phyloP scores from a whole-genome alignment of 345 rosid species.

The Dovyalis caffra region DNA sequence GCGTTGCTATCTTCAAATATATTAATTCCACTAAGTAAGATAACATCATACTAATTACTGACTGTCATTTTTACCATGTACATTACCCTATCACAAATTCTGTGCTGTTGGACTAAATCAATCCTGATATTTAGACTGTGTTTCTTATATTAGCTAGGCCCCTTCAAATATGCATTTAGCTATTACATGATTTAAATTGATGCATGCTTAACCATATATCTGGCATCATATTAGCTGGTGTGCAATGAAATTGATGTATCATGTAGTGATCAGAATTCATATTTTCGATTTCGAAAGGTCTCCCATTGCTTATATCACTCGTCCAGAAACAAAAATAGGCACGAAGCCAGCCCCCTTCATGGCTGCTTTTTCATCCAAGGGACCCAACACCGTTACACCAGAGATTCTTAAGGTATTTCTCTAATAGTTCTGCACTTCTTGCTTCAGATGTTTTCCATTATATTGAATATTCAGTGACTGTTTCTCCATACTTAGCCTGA shows the following conservation, averaged over 20 bases:
- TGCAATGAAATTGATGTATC: no score
- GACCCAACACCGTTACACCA: slow-evolving; percentile 25
- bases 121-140: neutral
- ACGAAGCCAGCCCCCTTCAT: slow-evolving; percentile 22
- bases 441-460: neutral
- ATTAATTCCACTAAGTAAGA: slow-evolving; percentile 28
- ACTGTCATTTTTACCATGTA: neutral
- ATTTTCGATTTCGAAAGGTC: slow-evolving; percentile 4
- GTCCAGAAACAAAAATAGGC: slow-evolving; percentile 10
- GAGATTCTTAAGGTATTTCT: slow-evolving; percentile 25
- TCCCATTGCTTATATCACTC: slow-evolving; percentile 23
- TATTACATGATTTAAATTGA: no score
- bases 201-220: no score
- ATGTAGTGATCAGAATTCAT: neutral
- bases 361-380: slow-evolving; percentile 35
- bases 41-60: neutral
- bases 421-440: neutral
- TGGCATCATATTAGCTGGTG: no score
- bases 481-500: slow-evolving; percentile 24
- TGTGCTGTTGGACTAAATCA: neutral
- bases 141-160: no score
- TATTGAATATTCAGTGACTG: no score
- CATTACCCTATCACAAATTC: no score
- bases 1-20: slow-evolving; percentile 23
- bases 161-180: no score